Evolutionary conservation across 73 alveolate genomes (phyloP).

Genomic region (Effrenium voratum): DNA sequence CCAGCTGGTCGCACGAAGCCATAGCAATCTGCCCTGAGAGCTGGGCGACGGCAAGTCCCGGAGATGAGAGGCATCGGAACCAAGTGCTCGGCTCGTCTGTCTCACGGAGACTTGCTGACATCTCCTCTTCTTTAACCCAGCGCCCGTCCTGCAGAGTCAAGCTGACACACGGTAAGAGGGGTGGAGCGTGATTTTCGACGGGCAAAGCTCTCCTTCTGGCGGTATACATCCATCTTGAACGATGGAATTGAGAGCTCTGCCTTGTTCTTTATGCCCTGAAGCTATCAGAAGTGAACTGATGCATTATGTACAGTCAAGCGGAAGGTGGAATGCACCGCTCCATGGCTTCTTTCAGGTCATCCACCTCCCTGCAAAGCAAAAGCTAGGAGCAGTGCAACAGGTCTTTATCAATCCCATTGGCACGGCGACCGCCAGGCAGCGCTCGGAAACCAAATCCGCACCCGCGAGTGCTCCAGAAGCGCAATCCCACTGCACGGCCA

Average conservation of each 20-base stretch:
- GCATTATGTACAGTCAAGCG: not conserved
- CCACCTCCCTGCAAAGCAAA: not conserved
- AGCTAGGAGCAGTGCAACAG: too few species aligned
- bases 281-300: not conserved
- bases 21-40: constrained; percentile 6
- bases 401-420: too few species aligned
- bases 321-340: not conserved
- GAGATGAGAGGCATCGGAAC: not conserved
- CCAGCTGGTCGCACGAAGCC: not conserved
- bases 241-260: not conserved
- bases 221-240: not conserved
- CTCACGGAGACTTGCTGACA: not conserved
- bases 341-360: constrained; percentile 5
- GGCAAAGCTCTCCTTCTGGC: not conserved
- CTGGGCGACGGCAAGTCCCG: not conserved
- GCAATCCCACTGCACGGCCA: too few species aligned
- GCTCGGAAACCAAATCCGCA: too few species aligned
- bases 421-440: too few species aligned
- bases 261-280: not conserved
- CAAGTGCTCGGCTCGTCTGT: not conserved
- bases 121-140: not conserved
- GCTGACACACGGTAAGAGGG: not conserved
- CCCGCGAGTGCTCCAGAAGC: too few species aligned
- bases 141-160: constrained; percentile 16
- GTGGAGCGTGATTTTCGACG: not conserved